Conservation (phyloP, 495 filamentous ascomycete species). For the Emericellopsis terricola region DNA sequence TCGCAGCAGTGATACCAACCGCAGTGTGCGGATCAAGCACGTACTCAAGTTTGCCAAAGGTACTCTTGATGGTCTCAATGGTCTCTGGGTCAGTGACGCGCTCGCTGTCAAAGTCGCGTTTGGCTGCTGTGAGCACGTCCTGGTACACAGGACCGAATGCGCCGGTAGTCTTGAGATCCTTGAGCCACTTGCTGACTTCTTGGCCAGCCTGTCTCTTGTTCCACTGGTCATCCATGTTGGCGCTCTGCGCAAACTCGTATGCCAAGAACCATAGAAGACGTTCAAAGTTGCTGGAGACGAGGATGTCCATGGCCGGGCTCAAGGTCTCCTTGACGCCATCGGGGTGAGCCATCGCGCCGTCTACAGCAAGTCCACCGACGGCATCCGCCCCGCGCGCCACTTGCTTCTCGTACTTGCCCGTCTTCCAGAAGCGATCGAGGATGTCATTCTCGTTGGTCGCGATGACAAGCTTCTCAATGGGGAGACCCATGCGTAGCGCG, state of each 20-base stretch:
- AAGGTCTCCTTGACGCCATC: conserved; percentile 66
- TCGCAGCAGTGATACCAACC: conserved; percentile 58
- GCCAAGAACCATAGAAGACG: conserved; percentile 87
- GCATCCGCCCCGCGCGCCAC: conserved; percentile 18
- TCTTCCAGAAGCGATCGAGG: conserved; percentile 67
- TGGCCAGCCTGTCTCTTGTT: conserved; percentile 42
- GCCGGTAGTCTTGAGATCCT: conserved; percentile 54
- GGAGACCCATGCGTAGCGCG: conserved; percentile 78
- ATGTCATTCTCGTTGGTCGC: conserved; percentile 94
- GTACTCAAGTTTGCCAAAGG: conserved; percentile 49
- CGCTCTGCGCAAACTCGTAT: conserved; percentile 35
- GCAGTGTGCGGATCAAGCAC: conserved; percentile 86
- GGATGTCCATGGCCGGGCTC: conserved; percentile 90
- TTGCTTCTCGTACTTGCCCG: conserved; percentile 64
- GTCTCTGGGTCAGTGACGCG: conserved; percentile 68
- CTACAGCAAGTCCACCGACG: neutral
- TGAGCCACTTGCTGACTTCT: conserved; percentile 52
- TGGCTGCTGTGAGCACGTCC: conserved; percentile 45
- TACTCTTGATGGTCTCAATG: conserved; percentile 46
- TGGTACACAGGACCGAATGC: conserved; percentile 58
- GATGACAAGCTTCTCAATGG: conserved; percentile 63
- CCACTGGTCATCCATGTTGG: conserved; percentile 37
- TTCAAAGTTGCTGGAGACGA: conserved; percentile 92
- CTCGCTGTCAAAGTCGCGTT: conserved; percentile 59
- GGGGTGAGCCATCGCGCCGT: neutral